Base-by-base conservation (phyloP, 2,329 filamentous ascomycete species). In the Cordyceps cateniannulata region DNA sequence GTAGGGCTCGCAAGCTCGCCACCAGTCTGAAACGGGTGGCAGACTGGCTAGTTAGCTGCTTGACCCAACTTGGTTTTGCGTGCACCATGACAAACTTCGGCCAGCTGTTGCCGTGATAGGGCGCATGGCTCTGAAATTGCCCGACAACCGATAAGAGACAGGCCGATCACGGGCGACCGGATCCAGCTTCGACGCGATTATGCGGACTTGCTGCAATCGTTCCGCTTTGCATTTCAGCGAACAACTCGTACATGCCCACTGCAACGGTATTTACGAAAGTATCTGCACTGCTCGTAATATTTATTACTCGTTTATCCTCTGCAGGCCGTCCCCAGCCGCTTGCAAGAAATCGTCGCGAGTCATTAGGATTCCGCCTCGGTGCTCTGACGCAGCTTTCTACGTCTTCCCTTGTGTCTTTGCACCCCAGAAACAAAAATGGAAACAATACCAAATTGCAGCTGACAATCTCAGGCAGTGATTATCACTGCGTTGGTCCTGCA, bases 1-100 rank as follows among this genome's bases (percentile, higher is more conserved):
- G 48, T 51, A 59, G 48, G 56, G 56, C 48, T 59, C 24, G 45
- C 24, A 9, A 49, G 56, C 48, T 59, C 24, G 45, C 24, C 16
- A 49, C 44, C 14, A 38, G 42, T 44, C 8, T 44, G 35, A 51
- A 44, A 59, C 55, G 14, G 29, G 42, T 9, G 20, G 32, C 5
- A 14, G 18, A 40, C 10, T 24, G 22, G 10, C 29, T 32, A 32
- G 5, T 7, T 32, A 32, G 22, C 32, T 35, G 42, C 14, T 38
- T 22, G 24, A 18, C 32, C 24, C 5, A 45, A 16, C 24, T 16
- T 16, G 24, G 35, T 27, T 35, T 38, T 51, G 35, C 20, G 27
- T 22, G n/a, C 42, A 22, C 8, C 42, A 8, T n/a, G n/a, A 40
- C 27, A 25, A n/a, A 4, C 10, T 20, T 48, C 54, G 27, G 54